phyloP scores from a whole-genome alignment of 2,329 filamentous ascomycete species.

The Colletotrichum lini region DNA sequence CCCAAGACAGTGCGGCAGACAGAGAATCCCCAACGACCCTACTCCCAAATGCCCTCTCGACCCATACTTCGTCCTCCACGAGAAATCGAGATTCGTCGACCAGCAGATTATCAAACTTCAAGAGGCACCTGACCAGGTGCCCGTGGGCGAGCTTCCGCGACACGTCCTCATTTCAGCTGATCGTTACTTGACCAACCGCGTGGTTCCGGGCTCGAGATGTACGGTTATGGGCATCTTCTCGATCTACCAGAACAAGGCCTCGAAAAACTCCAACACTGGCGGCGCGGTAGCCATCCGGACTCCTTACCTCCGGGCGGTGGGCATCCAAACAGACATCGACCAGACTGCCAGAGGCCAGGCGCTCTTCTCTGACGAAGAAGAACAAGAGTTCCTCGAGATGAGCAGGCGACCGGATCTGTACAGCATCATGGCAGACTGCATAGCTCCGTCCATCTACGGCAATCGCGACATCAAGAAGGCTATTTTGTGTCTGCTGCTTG shows the following conservation, averaged over 20 bases:
- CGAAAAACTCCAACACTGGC: constrained; percentile 79
- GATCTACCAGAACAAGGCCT: constrained; percentile 94
- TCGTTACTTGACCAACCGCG: constrained; percentile 93
- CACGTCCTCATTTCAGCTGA: constrained; percentile 98
- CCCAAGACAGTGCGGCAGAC: constrained; percentile 81
- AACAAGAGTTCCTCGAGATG: constrained; percentile 95
- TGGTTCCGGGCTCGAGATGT: constrained; percentile 94
- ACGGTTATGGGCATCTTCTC: constrained; percentile 98
- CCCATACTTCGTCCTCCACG: constrained; percentile 95
- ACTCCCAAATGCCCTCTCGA: constrained; percentile 88
- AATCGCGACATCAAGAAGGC: constrained; percentile 98
- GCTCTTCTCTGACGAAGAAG: constrained; percentile 93
- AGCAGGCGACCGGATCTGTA: constrained; percentile 95
- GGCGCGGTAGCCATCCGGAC: constrained; percentile 95
- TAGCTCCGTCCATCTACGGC: constrained; percentile 97
- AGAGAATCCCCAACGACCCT: constrained; percentile 74
- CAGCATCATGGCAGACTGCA: constrained; percentile 88
- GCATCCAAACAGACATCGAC: constrained; percentile 91
- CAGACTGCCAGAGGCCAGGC: constrained; percentile 88
- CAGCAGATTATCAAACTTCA: constrained; percentile 99
- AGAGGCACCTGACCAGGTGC: constrained; percentile 96
- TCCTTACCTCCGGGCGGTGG: constrained; percentile 92
- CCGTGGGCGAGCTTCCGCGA: constrained; percentile 93
- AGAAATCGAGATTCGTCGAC: constrained; percentile 94
- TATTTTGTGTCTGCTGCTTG: constrained; percentile 92